These are phyloP conservation scores for Boletus rubroflammeus DNA, from an alignment of 768 basidiomycete genomes.

Conservation along the genomic window DNA sequence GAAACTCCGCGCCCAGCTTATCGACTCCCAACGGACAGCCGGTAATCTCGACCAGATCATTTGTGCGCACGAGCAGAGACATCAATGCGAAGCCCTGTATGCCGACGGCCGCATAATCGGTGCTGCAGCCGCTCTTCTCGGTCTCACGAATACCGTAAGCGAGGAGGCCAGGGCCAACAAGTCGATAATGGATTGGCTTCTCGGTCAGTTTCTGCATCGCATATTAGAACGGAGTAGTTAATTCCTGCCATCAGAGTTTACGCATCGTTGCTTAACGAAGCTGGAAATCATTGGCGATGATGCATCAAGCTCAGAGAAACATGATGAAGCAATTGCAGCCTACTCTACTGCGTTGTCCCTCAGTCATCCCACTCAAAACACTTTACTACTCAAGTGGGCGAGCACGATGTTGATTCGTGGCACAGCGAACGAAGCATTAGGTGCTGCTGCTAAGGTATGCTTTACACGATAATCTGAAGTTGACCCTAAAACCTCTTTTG, in stretches of 20 bases:
- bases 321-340: neutral
- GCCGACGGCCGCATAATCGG: neutral
- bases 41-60: neutral
- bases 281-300: neutral
- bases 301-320: neutral
- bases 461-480: neutral
- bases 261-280: neutral
- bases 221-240: too few relatives aligned
- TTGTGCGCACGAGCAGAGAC: neutral
- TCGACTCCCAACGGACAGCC: neutral
- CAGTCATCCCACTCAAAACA: neutral
- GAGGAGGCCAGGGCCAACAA: neutral
- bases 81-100: neutral
- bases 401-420: neutral
- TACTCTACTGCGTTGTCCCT: constrained; percentile 1
- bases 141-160: neutral
- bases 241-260: neutral
- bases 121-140: neutral
- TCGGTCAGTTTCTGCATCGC: neutral
- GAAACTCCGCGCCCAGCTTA: neutral
- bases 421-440: neutral
- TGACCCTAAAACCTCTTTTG: neutral
- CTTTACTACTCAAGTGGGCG: neutral
- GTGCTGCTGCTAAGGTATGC: neutral
- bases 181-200: neutral